A percentile compares a stretch with the other conserved stretches of the same genome.
These are phyloP conservation scores for Mrakia frigida DNA, from an alignment of 768 basidiomycete genomes.

Conservation along the genomic window DNA sequence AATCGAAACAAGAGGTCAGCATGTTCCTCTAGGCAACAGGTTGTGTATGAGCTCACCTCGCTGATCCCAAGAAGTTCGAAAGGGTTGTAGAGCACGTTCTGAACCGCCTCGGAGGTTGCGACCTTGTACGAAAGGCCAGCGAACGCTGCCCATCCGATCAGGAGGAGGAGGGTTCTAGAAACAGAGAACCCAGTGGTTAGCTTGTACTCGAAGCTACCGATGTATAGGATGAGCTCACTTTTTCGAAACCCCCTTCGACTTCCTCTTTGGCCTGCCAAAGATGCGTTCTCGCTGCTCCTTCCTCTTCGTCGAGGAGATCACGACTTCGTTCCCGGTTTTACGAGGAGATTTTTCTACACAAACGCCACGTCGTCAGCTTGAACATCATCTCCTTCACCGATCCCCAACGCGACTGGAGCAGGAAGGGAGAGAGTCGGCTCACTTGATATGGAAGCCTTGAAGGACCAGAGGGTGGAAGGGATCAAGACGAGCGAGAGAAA, in stretches of 20 bases:
- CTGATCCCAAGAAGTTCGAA: slow-evolving; percentile 85
- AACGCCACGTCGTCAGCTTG: not conserved
- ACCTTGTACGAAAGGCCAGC: slow-evolving; percentile 64
- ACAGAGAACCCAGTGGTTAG: not conserved
- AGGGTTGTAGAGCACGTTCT: slow-evolving; percentile 79
- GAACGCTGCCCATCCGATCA: slow-evolving; percentile 69
- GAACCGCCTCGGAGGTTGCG: slow-evolving; percentile 51
- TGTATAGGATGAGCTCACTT: slow-evolving; percentile 12
- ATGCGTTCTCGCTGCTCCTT: slow-evolving; percentile 9
- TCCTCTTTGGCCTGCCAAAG: slow-evolving; percentile 23
- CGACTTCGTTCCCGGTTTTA: not conserved
- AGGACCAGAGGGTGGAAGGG: slow-evolving; percentile 58
- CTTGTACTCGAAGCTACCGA: too few species aligned
- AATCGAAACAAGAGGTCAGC: not conserved
- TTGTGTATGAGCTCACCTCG: slow-evolving; percentile 50
- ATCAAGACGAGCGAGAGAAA: slow-evolving; percentile 77
- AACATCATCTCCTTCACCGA: not conserved
- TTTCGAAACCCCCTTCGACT: not conserved
- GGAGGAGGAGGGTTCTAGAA: slow-evolving; percentile 56
- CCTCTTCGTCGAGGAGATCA: not conserved
- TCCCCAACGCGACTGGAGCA: not conserved
- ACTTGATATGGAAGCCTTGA: slow-evolving; percentile 32
- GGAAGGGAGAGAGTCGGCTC: not conserved
- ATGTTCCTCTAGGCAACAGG: not conserved
- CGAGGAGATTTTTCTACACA: not conserved